Percentiles rank a stretch among this genome's conserved stretches.
Evolutionary conservation across 108 stramenopile species (phyloP).

Genomic region (Cyclotella sp.): DNA sequence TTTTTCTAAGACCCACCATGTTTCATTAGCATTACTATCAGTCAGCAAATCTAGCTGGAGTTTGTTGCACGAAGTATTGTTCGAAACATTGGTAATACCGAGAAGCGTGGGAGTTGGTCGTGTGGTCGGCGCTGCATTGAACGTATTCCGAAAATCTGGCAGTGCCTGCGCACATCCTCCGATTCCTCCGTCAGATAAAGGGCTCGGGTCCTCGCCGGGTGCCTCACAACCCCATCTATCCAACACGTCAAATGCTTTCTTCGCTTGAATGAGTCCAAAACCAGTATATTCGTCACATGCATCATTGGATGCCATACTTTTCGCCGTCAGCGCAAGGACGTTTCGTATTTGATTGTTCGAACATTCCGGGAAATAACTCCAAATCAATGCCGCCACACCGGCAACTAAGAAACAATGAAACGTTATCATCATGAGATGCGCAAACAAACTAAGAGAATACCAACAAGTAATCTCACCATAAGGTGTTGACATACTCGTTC

Average conservation of each 20-base stretch:
- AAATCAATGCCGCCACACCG: constrained; percentile 62
- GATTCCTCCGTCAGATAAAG: constrained; percentile 28
- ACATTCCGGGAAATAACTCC: constrained; percentile 54
- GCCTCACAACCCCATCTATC: constrained; percentile 32
- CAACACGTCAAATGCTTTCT: constrained; percentile 53
- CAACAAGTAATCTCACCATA: constrained; percentile 10
- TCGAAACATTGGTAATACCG: not conserved
- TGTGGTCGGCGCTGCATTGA: not conserved
- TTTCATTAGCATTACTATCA: constrained; percentile 15
- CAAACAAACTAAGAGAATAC: not conserved
- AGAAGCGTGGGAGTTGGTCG: not conserved
- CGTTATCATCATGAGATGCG: too few relatives aligned
- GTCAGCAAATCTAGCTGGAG: constrained; percentile 10
- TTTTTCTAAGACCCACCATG: constrained; percentile 16
- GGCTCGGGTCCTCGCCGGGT: constrained; percentile 27
- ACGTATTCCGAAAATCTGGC: not conserved
- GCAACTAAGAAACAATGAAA: constrained; percentile 31
- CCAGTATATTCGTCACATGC: constrained; percentile 39
- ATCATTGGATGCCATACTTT: not conserved
- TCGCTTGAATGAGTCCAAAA: constrained; percentile 48
- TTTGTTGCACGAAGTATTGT: not conserved
- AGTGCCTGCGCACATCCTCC: constrained; percentile 35
- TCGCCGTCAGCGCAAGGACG: constrained; percentile 47
- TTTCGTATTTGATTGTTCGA: constrained; percentile 55
- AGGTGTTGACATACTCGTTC: constrained; percentile 79